These are phyloP conservation scores for Kurtzmaniella cleridarum DNA, from an alignment of 805 yeast genomes.

Conservation along the genomic window DNA sequence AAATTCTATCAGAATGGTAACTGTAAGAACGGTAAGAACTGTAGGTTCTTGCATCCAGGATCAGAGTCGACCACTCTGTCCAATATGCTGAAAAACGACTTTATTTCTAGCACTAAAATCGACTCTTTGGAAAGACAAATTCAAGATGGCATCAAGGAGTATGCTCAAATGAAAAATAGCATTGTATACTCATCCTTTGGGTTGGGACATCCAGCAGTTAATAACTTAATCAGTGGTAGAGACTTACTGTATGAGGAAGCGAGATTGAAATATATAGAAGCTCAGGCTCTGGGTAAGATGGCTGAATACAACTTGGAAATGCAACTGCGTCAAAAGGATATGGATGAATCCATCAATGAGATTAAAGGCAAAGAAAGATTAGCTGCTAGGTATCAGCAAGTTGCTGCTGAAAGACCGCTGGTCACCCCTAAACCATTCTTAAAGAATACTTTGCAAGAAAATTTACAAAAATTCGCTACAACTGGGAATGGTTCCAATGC, in stretches of 20 bases:
- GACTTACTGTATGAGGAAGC: slow-evolving; percentile 53
- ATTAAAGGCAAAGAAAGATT: slow-evolving; percentile 36
- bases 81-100: slow-evolving; percentile 1
- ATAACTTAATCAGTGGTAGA: slow-evolving; percentile 45
- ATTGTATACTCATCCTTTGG: slow-evolving; percentile 40
- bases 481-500: slow-evolving; percentile 11
- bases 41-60: slow-evolving; percentile 20
- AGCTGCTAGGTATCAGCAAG: slow-evolving; percentile 56
- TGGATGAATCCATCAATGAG: slow-evolving; percentile 36
- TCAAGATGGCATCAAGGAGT: slow-evolving; percentile 18
- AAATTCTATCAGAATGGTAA: slow-evolving; percentile 19
- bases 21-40: slow-evolving; percentile 23
- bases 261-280: slow-evolving; percentile 41
- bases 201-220: slow-evolving; percentile 41
- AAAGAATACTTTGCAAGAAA: slow-evolving; percentile 22
- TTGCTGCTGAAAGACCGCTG: slow-evolving; percentile 27
- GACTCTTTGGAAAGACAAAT: slow-evolving; percentile 14
- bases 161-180: slow-evolving; percentile 25
- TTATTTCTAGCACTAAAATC: slow-evolving; percentile 11
- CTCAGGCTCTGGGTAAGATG: slow-evolving; percentile 29
- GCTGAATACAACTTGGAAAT: slow-evolving; percentile 37
- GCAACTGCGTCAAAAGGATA: slow-evolving; percentile 40
- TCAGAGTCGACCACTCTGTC: slow-evolving; percentile 2
- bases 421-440: slow-evolving; percentile 22
- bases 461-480: slow-evolving; percentile 17